Evolutionary conservation across 2,329 filamentous ascomycete species (phyloP), one percentile per base, ranked within the genome.

Genomic region (Ustilaginoidea virens): DNA sequence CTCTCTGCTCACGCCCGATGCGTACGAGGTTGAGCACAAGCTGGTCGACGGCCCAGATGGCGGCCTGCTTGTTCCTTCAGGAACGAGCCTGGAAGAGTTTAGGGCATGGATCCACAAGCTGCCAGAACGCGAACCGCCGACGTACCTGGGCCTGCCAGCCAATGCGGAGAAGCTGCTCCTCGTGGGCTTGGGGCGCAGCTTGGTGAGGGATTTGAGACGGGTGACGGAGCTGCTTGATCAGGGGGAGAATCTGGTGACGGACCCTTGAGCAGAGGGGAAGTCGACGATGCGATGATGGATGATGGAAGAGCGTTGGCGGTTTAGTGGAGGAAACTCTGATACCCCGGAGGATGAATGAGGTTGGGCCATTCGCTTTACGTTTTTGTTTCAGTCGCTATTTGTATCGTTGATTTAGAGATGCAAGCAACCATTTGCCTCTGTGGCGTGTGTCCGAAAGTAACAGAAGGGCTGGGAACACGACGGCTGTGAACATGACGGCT

Each of bases 101-200:
- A 76, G 79, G 54, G 66, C 68, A 21, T 98, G 92, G 92, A 82
- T 98, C 36, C 81, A 92, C 44, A 73, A 72, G 35, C 62, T 98
- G 36, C 90, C 90, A 0, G 90, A 98, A 64, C 74, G 90, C 44
- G 90, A 98, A 53, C 92, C 92, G 17, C 90, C 90, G 4, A 93
- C 85, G 1, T 98, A 93, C 49, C 65, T 98, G 11, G 92, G 90
- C 14, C 56, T 98, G 40, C 90, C 90, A 20, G 82, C 83, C 17
- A 94, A 98, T 51, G 90, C 90, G 13, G 90, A 98, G 72, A 98
- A 96, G 58, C 51, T 98, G 48, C 55, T 98, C 43, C 66, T 98
- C 18, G 81, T 93, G 10, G 86, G 82, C 3, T 74, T 93, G 45
- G 92, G 87, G 24, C 70, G 72, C 47, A 80, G 77, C 45, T 75